Evolutionary conservation across 805 yeast species (phyloP), one percentile per base, ranked within the genome.

Genomic region (Hanseniaspora pseudoguilliermondii): DNA sequence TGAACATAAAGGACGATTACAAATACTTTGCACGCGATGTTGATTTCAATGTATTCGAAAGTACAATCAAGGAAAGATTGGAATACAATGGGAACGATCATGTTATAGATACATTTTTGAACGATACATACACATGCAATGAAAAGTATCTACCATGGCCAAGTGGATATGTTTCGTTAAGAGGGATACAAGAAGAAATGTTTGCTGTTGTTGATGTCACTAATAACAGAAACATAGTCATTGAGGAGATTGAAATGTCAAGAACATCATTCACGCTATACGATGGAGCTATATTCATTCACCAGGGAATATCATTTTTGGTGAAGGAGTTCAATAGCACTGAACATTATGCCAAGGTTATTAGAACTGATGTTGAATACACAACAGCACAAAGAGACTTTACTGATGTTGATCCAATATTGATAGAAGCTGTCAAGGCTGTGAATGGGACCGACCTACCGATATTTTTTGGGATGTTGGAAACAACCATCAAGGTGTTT

Each of bases 301-400:
- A 93, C 65, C 97, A 93, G 68, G 99, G 99, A 7, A 76, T 79
- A 59, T 87, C 97, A 0, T 91, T 89, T 63, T 67, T 93, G 42
- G 93, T 93, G 0, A 77, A 84, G 49, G 95, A 89, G 62, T 84
- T 93, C 63, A 84, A 89, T 60, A 73, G 85, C 0, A 87, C 86
- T 41, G 84, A 79, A n/a, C 77, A 75, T 57, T 86, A 71, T 68
- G 97, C 97, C 0, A 84, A 82, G 58, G 96, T 91, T 5, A 84
- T 80, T 62, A 70, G 96, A 52, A 96, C 89, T 0, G 83, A 84
- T 63, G 98, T 93, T 16, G 96, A 91, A 60, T 93, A 97, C 97
- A 76, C 80, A 0, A 93, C 99, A 0, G 76, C 77, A 48, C 97
- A 91, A 65, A 73, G 99, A 56, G 98, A 93, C 67, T 93, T 77